Evolutionary conservation across 1,284 basidiomycete genomes (phyloP), one percentile per base, ranked within the genome.

Genomic region (Leccinum subspadiceum): DNA sequence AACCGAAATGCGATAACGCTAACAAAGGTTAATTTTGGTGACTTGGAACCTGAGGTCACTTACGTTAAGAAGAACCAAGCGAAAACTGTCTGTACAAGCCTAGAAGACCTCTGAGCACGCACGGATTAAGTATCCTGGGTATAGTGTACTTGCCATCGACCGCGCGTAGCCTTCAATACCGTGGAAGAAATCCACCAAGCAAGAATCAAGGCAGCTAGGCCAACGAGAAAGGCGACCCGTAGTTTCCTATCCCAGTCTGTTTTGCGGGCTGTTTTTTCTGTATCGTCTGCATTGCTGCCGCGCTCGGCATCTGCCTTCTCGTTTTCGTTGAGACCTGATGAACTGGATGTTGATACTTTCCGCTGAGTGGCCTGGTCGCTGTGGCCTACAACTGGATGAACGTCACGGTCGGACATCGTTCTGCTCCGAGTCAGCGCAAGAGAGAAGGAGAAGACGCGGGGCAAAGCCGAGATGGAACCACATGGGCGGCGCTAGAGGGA

Each of bases 121-220:
- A 39, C 9, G 20, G n/a, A 41, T 8, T 22, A 60, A 46, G 44
- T 22, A 60, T 46, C 24, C 5, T 15, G 17, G 44, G 17, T 17
- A 59, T 37, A 10, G 41, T 53, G 59, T 51, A 63, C 71, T 60
- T 72, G 84, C 90, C 90, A 93, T 76, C 88, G 79, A 74, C 84
- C 85, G 48, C 91, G 82, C 4, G 91, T 93, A 13, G 80, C 84
- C 59, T 77, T 68, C 52, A 93, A 75, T 22, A 91, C 70, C 1
- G 83, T 91, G 5, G 90, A 74, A 61, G 85, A 87, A 54, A 92
- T 85, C 91, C 91, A 93, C 91, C 91, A 92, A 50, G 82, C 89
- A 52, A 92, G 75, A 63, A 92, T 90, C 50, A 86, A 69, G 20
- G 78, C 70, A 9, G 85, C 86, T 1, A 85, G 62, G n/a, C 64